phyloP scores from a whole-genome alignment of 2,329 filamentous ascomycete genomes.

The Hypoxylon sp. region DNA sequence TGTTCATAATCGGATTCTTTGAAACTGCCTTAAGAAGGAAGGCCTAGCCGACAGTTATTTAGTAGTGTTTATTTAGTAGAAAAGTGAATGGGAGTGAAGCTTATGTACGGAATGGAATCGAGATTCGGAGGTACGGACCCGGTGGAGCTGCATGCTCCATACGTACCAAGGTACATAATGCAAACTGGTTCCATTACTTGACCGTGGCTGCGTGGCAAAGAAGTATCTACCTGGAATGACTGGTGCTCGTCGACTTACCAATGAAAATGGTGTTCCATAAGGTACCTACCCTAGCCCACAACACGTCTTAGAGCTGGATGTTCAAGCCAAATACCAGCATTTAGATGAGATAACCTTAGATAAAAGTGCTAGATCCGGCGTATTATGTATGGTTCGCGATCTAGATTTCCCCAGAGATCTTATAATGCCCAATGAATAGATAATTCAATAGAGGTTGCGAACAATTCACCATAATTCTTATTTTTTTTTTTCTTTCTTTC shows the following conservation, averaged over 20 bases:
- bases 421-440: background rate
- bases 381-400: conserved; percentile 11
- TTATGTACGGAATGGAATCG: background rate
- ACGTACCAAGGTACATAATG: no score
- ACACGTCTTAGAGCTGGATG: background rate
- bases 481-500: background rate
- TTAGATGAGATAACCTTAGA: conserved; percentile 31
- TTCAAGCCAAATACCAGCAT: background rate
- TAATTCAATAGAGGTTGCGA: background rate
- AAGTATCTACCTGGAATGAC: no score
- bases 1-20: background rate
- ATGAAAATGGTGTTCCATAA: background rate
- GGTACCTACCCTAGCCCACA: background rate
- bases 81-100: conserved; percentile 1
- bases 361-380: conserved; percentile 11
- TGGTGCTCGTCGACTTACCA: background rate
- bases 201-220: background rate
- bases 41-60: conserved; percentile 9
- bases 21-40: conserved; percentile 9
- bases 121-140: conserved; percentile 5
- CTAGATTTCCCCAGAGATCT: conserved; percentile 27
- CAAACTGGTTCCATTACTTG: background rate
- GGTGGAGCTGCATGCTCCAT: conserved; percentile 3
- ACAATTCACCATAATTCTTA: background rate
- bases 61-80: background rate